phyloP scores from a whole-genome alignment of 2,329 filamentous ascomycete species.

The Fusarium pseudocircinatum region DNA sequence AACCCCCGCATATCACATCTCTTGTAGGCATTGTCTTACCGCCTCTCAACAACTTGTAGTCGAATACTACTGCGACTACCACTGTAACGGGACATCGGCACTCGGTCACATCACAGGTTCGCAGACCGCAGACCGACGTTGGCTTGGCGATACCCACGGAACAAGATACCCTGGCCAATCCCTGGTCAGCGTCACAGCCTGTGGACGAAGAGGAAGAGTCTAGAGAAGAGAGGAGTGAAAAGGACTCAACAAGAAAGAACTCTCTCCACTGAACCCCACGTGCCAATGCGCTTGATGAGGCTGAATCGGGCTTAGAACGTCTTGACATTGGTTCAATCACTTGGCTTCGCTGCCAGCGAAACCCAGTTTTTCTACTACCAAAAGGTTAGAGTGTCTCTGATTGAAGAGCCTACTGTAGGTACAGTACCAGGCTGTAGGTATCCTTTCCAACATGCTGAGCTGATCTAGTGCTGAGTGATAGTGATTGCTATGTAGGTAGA shows the following conservation, averaged over 20 bases:
- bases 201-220: conserved; percentile 13
- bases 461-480: conserved; percentile 18
- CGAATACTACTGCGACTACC: neutral
- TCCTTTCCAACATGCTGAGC: conserved; percentile 6
- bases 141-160: conserved; percentile 24
- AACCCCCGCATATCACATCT: conserved; percentile 5
- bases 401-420: conserved; percentile 2
- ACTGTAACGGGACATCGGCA: conserved; percentile 4
- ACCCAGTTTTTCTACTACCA: conserved; percentile 27
- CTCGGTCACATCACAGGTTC: conserved; percentile 10
- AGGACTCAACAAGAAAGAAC: conserved; percentile 16
- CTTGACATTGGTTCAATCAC: conserved; percentile 34
- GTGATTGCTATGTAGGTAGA: neutral
- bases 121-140: conserved; percentile 19
- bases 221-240: conserved; percentile 2
- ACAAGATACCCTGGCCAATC: conserved; percentile 26
- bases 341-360: conserved; percentile 25
- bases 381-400: neutral
- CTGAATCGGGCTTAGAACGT: conserved; percentile 44
- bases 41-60: conserved; percentile 7
- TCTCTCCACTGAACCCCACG: conserved; percentile 41
- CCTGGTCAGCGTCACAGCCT: conserved; percentile 14
- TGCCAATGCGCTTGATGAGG: conserved; percentile 42
- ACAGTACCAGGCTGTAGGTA: neutral
- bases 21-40: conserved; percentile 6